Evolutionary conservation across 2,329 filamentous ascomycete species (phyloP).

Genomic region (Phaeosphaeria sp.): DNA sequence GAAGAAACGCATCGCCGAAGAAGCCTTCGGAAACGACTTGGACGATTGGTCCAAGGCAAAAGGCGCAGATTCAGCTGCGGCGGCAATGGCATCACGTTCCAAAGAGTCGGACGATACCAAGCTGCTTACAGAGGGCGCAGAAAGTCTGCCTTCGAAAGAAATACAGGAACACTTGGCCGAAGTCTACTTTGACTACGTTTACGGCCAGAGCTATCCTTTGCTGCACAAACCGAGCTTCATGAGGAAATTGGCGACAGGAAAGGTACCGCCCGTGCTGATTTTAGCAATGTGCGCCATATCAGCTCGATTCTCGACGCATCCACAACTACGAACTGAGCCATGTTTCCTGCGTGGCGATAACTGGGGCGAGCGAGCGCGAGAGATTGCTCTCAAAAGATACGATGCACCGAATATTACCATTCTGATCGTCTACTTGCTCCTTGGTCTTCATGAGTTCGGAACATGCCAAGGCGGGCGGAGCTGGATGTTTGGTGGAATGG

Average conservation of each 20-base stretch:
- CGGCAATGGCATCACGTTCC: constrained; percentile 53
- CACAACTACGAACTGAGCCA: constrained; percentile 75
- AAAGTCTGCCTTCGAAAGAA: constrained; percentile 82
- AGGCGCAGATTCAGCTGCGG: constrained; percentile 59
- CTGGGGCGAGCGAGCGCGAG: constrained; percentile 86
- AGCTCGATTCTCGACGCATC: constrained; percentile 92
- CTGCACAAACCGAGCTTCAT: constrained; percentile 98
- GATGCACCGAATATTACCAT: constrained; percentile 97
- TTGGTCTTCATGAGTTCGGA: constrained; percentile 93
- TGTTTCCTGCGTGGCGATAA: constrained; percentile 88
- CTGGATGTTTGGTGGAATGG: constrained; percentile 95
- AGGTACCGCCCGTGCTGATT: constrained; percentile 85
- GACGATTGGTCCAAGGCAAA: constrained; percentile 77
- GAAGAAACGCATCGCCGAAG: constrained; percentile 84
- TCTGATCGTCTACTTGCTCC: constrained; percentile 83
- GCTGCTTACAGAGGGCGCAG: constrained; percentile 79
- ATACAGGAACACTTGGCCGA: constrained; percentile 93
- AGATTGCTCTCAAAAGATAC: constrained; percentile 85
- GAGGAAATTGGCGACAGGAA: constrained; percentile 79
- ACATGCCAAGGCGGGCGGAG: constrained; percentile 95
- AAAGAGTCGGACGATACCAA: constrained; percentile 74
- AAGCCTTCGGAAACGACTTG: constrained; percentile 83
- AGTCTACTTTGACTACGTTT: constrained; percentile 93
- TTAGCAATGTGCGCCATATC: constrained; percentile 95
- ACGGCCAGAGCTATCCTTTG: constrained; percentile 92